A percentile compares a stretch with the other conserved stretches of the same genome.
These are phyloP conservation scores for Ophiostoma piceae DNA, from an alignment of 2,329 filamentous ascomycete genomes.

Conservation along the genomic window DNA sequence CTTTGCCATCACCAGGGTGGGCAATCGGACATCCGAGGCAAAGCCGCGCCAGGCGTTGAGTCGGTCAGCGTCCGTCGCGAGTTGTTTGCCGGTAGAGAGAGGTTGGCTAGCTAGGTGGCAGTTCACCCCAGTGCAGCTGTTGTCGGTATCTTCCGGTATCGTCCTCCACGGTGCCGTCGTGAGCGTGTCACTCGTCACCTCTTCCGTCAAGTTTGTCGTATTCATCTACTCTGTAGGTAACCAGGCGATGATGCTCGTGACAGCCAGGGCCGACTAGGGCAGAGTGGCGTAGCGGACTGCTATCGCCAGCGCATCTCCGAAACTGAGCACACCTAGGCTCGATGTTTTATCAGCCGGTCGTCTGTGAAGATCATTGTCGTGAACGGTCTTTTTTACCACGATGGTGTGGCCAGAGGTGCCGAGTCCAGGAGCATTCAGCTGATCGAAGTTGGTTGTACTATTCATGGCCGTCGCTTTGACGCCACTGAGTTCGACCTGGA, in stretches of 20 bases:
- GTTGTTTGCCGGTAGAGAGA: no score
- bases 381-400: background rate
- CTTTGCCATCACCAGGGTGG: constrained; percentile 1
- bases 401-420: background rate
- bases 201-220: background rate
- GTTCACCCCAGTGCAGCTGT: background rate
- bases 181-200: background rate
- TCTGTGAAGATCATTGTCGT: background rate
- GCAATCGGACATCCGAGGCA: constrained; percentile 1
- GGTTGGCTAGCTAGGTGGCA: no score
- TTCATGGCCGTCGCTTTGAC: background rate
- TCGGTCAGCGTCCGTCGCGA: background rate
- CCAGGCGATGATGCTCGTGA: no score
- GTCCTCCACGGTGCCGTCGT: background rate
- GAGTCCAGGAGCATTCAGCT: background rate
- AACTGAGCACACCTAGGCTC: background rate
- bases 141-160: no score
- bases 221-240: no score
- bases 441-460: background rate
- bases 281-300: no score
- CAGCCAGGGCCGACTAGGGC: no score
- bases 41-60: background rate
- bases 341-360: background rate
- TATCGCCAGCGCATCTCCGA: background rate
- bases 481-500: background rate